These are phyloP conservation scores for Pichia heedii DNA, from an alignment of 805 yeast species.

Conservation along the genomic window DNA sequence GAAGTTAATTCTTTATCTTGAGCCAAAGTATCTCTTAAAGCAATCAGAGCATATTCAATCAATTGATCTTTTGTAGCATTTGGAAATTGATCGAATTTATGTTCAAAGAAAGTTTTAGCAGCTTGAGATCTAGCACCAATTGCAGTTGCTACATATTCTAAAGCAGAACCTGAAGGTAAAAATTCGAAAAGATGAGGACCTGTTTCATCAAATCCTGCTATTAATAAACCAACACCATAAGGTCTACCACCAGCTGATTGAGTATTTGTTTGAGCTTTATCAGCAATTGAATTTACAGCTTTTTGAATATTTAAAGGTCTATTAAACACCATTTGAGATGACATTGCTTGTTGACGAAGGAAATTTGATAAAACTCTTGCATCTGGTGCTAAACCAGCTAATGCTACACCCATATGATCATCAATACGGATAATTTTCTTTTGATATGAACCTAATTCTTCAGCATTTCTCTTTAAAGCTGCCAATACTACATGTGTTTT, in stretches of 20 bases:
- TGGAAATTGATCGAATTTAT: constrained; percentile 63
- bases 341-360: constrained; percentile 86
- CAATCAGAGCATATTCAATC: constrained; percentile 77
- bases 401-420: constrained; percentile 87
- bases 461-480: constrained; percentile 93
- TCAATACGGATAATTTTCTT: constrained; percentile 88
- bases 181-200: constrained; percentile 94
- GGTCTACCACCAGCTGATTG: constrained; percentile 96
- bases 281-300: constrained; percentile 82
- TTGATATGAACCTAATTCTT: constrained; percentile 94
- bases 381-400: constrained; percentile 98
- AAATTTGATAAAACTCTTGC: constrained; percentile 89
- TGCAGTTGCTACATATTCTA: constrained; percentile 89
- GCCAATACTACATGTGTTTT: constrained; percentile 83
- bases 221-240: constrained; percentile 90
- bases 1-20: constrained; percentile 87
- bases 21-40: constrained; percentile 86
- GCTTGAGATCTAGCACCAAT: constrained; percentile 99
- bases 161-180: constrained; percentile 89
- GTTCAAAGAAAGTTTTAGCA: constrained; percentile 90
- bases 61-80: constrained; percentile 59
- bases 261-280: constrained; percentile 95
- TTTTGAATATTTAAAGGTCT: constrained; percentile 75
- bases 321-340: constrained; percentile 74
- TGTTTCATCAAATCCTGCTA: constrained; percentile 85